A percentile compares a stretch with the other conserved stretches of the same genome.
Conservation (phyloP, 1,284 basidiomycete genomes). For the Apiotrichum laibachii region DNA sequence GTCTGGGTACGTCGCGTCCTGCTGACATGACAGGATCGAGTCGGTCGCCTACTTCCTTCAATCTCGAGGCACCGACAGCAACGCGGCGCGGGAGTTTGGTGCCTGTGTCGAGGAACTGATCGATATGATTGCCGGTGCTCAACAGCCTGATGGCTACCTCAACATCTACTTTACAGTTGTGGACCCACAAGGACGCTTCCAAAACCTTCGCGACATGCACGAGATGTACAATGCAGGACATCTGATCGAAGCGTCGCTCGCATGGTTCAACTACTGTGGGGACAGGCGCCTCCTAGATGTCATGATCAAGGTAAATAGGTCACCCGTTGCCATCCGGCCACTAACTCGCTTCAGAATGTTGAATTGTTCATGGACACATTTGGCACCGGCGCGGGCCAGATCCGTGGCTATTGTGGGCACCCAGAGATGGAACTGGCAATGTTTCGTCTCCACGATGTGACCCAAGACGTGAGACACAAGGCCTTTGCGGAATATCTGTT, state of each 20-base stretch:
- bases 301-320: constrained; percentile 35
- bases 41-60: constrained; percentile 36
- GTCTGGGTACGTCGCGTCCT: neutral
- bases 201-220: constrained; percentile 38
- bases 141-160: constrained; percentile 37
- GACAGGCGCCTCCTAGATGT: constrained; percentile 33
- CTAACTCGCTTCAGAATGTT: constrained; percentile 22
- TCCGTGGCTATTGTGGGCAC: constrained; percentile 39
- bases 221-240: constrained; percentile 42
- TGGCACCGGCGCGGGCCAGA: constrained; percentile 26
- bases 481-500: constrained; percentile 34
- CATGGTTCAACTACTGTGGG: constrained; percentile 32
- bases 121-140: constrained; percentile 34
- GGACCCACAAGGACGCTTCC: constrained; percentile 30
- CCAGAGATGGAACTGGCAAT: constrained; percentile 42
- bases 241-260: constrained; percentile 37
- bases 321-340: neutral
- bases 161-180: constrained; percentile 41
- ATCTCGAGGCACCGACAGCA: constrained; percentile 14
- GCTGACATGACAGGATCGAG: constrained; percentile 28
- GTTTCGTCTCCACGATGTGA: constrained; percentile 32
- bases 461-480: constrained; percentile 29
- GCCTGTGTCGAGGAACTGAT: constrained; percentile 30
- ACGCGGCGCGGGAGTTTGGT: constrained; percentile 24
- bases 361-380: constrained; percentile 31